phyloP scores from a whole-genome alignment of 768 basidiomycete genomes.

The Lactarius deliciosus region DNA sequence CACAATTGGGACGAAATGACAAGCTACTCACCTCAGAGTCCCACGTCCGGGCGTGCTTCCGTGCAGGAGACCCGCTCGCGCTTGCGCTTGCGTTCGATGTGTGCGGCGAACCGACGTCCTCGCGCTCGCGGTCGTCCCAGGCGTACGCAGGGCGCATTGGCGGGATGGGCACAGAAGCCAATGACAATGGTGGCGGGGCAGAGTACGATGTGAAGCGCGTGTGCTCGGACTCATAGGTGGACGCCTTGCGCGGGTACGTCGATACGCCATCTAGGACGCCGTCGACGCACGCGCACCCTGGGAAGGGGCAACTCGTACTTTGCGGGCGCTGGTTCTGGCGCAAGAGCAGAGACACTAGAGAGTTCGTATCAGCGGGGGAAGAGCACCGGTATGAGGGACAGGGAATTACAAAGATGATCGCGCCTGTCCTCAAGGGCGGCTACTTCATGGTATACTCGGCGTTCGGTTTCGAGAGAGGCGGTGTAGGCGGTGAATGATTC shows the following conservation, averaged over 20 bases:
- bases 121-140: slow-evolving; percentile 29
- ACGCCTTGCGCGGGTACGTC: slow-evolving; percentile 25
- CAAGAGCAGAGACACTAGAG: slow-evolving; percentile 25
- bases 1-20: background rate
- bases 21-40: slow-evolving; percentile 21
- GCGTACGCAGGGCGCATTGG: slow-evolving; percentile 27
- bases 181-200: slow-evolving; percentile 12
- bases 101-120: slow-evolving; percentile 23
- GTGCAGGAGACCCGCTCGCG: slow-evolving; percentile 21
- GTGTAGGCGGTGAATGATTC: slow-evolving; percentile 27
- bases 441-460: slow-evolving; percentile 24
- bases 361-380: background rate
- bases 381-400: background rate
- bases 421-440: slow-evolving; percentile 27
- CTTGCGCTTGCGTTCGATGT: slow-evolving; percentile 25
- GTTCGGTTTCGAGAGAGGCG: slow-evolving; percentile 27
- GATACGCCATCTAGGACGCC: slow-evolving; percentile 18
- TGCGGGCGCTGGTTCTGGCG: slow-evolving; percentile 28
- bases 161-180: background rate
- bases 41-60: slow-evolving; percentile 29
- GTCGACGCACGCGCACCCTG: slow-evolving; percentile 17
- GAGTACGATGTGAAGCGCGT: slow-evolving; percentile 21
- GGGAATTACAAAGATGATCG: slow-evolving; percentile 22
- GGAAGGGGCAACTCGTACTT: slow-evolving; percentile 22
- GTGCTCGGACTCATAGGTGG: slow-evolving; percentile 22